Evolutionary conservation across 2,329 filamentous ascomycete species (phyloP).

Genomic region (Pyricularia pennisetigena): DNA sequence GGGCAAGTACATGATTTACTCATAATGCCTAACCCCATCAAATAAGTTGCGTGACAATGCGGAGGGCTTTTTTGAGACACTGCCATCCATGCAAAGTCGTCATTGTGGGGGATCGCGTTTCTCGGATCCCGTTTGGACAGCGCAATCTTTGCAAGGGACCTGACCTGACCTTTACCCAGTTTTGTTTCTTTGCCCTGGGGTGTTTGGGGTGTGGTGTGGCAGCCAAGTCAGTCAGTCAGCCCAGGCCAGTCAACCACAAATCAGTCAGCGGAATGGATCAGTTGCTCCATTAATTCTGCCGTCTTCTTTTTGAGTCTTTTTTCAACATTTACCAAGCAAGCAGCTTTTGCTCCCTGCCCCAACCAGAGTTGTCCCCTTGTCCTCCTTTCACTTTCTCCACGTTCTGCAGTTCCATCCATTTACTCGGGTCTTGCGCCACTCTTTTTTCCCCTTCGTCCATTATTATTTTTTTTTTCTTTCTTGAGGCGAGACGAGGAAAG

Average conservation of each 20-base stretch:
- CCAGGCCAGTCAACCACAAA: background rate
- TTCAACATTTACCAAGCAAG: background rate
- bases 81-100: too few species aligned
- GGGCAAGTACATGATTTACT: too few species aligned
- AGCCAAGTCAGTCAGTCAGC: background rate
- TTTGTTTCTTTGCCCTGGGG: background rate
- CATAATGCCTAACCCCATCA: too few species aligned
- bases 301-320: background rate
- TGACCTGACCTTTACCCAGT: background rate
- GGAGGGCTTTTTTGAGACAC: too few species aligned
- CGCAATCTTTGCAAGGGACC: background rate
- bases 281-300: background rate
- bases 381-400: background rate
- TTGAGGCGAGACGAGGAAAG: background rate
- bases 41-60: too few species aligned
- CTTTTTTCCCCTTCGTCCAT: background rate
- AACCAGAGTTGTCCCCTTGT: background rate
- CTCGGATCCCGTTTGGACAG: too few species aligned
- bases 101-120: too few species aligned
- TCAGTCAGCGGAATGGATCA: background rate
- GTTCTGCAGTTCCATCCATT: background rate
- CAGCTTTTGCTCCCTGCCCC: background rate
- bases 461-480: background rate
- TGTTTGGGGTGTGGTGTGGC: background rate
- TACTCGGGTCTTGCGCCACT: background rate